These are phyloP conservation scores for Neurospora tetraspora DNA, from an alignment of 495 filamentous ascomycete genomes.

Conservation along the genomic window DNA sequence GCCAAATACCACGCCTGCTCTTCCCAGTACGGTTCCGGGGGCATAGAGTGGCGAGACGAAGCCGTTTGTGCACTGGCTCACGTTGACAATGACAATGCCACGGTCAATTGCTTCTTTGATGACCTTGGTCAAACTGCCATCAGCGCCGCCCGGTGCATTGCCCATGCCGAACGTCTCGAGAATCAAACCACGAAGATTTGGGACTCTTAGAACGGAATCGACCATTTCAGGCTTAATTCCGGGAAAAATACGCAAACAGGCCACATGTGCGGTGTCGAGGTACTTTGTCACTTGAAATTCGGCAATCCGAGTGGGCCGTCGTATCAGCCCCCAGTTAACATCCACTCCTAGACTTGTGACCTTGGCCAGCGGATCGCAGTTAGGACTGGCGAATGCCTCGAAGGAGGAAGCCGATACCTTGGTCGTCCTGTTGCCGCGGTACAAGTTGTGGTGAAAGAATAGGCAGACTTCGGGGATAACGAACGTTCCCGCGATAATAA, in stretches of 20 bases:
- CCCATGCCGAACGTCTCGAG: slow-evolving; percentile 94
- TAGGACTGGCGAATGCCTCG: slow-evolving; percentile 79
- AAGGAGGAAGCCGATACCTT: slow-evolving; percentile 85
- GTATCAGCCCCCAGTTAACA: slow-evolving; percentile 74
- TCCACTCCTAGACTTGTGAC: slow-evolving; percentile 72
- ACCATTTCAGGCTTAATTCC: slow-evolving; percentile 95
- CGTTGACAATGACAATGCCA: slow-evolving; percentile 83
- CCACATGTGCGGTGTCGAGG: slow-evolving; percentile 80
- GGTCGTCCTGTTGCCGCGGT: slow-evolving; percentile 79
- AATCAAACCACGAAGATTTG: slow-evolving; percentile 71
- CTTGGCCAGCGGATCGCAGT: slow-evolving; percentile 67
- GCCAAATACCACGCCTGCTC: slow-evolving; percentile 84
- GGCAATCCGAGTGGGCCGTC: slow-evolving; percentile 61
- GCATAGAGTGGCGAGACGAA: slow-evolving; percentile 88
- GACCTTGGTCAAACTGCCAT: slow-evolving; percentile 73
- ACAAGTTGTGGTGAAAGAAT: slow-evolving; percentile 92
- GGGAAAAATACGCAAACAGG: slow-evolving; percentile 88
- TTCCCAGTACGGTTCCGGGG: slow-evolving; percentile 76
- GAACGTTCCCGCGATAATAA: slow-evolving; percentile 93
- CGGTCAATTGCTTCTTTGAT: slow-evolving; percentile 65
- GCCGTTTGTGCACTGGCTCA: slow-evolving; percentile 85
- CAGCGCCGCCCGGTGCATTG: slow-evolving; percentile 78
- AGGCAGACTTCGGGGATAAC: slow-evolving; percentile 93
- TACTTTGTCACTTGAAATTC: slow-evolving; percentile 69
- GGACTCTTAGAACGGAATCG: slow-evolving; percentile 71